phyloP scores from a whole-genome alignment of 306 rosid genomes.

The Cicer cuneatum region DNA sequence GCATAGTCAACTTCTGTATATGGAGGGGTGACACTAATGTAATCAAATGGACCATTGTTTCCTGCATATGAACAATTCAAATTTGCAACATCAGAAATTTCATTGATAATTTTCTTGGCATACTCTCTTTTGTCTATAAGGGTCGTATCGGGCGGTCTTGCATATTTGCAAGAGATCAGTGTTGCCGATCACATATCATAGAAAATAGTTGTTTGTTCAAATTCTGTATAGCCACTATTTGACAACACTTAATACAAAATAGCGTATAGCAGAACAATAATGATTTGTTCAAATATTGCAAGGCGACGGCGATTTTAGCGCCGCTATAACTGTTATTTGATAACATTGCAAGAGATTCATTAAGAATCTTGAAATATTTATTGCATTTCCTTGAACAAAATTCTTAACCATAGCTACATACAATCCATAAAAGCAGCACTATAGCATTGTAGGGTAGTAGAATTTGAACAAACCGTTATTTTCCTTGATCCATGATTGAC shows the following conservation, averaged over 20 bases:
- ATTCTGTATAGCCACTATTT: too few relatives aligned
- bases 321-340: too few relatives aligned
- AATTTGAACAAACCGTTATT: not conserved
- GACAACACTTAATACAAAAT: too few relatives aligned
- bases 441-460: not conserved
- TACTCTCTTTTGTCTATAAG: not conserved
- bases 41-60: conserved; percentile 72
- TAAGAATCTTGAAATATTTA: not conserved
- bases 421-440: not conserved
- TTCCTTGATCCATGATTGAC: not conserved
- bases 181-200: too few relatives aligned
- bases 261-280: too few relatives aligned
- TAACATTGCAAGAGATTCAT: not conserved
- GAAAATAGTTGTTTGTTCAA: too few relatives aligned
- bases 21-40: conserved; percentile 96
- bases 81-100: conserved; percentile 24
- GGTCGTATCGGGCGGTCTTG: not conserved
- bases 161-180: too few relatives aligned
- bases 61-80: conserved; percentile 55
- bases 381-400: not conserved
- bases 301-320: too few relatives aligned
- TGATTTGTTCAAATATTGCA: too few relatives aligned
- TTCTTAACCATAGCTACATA: not conserved
- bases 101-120: conserved; percentile 1
- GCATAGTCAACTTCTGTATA: conserved; percentile 82